Conservation (phyloP, 352 stramenopile species). For the Thalassiosira oceanica region DNA sequence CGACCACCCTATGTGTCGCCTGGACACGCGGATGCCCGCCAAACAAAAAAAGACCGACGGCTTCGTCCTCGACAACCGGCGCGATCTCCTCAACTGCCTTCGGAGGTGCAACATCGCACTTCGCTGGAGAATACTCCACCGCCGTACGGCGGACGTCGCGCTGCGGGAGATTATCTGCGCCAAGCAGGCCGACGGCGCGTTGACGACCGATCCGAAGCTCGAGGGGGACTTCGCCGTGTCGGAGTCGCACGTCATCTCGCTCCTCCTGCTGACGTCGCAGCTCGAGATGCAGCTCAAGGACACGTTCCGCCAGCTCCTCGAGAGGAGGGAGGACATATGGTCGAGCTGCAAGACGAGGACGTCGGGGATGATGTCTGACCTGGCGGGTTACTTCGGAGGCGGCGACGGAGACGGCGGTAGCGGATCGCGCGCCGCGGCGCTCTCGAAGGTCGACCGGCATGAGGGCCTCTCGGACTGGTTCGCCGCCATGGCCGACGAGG, state of each 20-base stretch:
- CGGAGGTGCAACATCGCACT: constrained; percentile 90
- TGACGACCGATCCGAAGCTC: constrained; percentile 39
- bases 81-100: constrained; percentile 88
- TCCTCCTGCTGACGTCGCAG: constrained; percentile 91
- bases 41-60: too few species aligned
- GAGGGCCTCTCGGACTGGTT: constrained; percentile 93
- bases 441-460: constrained; percentile 90
- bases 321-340: constrained; percentile 89
- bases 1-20: too few species aligned
- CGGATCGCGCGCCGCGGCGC: constrained; percentile 89
- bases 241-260: constrained; percentile 57
- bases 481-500: constrained; percentile 87
- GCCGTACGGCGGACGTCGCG: constrained; percentile 38
- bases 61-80: constrained; percentile 91
- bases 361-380: constrained; percentile 88
- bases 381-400: constrained; percentile 92
- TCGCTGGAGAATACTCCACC: constrained; percentile 92
- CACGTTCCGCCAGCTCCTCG: constrained; percentile 88
- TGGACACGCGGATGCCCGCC: too few species aligned
- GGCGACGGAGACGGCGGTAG: too few species aligned
- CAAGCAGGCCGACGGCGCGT: background rate
- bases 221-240: constrained; percentile 39
- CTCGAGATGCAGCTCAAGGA: constrained; percentile 93
- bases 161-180: constrained; percentile 35
- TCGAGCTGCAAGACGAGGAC: constrained; percentile 72